These are phyloP conservation scores for Backusella mclennaniae DNA, from an alignment of 192 early-diverging fungal species.

Conservation along the genomic window DNA sequence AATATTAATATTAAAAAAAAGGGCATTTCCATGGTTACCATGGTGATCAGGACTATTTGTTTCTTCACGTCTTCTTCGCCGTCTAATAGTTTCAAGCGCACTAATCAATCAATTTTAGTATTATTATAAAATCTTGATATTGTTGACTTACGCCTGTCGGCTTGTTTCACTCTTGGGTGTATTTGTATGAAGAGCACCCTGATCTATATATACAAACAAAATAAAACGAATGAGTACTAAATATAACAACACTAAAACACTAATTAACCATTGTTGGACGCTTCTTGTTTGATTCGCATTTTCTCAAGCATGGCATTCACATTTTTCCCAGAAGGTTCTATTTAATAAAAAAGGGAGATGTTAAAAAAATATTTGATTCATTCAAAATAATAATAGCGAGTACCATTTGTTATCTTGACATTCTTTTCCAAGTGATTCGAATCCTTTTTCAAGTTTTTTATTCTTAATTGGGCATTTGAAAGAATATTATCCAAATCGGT, in stretches of 20 bases:
- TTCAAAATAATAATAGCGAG: background rate
- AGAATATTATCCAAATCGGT: conserved; percentile 28
- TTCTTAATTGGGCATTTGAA: conserved; percentile 21
- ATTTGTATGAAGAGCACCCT: background rate
- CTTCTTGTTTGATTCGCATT: conserved; percentile 15
- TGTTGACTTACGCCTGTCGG: conserved; percentile 15
- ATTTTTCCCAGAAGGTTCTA: conserved; percentile 16
- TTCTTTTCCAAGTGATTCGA: conserved; percentile 25
- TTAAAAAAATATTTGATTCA: background rate
- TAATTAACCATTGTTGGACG: background rate
- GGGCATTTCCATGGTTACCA: background rate
- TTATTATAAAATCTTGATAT: background rate
- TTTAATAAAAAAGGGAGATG: background rate
- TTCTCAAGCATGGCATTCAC: conserved; percentile 12
- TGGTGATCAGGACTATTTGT: conserved; percentile 9
- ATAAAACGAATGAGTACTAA: background rate
- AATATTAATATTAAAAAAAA: background rate
- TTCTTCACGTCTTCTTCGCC: conserved; percentile 15
- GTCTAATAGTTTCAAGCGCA: conserved; percentile 6
- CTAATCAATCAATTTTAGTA: background rate
- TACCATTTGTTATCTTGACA: conserved; percentile 22
- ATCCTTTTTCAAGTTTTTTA: conserved; percentile 23
- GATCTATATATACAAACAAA: background rate
- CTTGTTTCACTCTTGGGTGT: conserved; percentile 10
- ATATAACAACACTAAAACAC: background rate